A percentile compares a stretch with the other conserved stretches of the same genome.
phyloP scores from a whole-genome alignment of 1,284 basidiomycete genomes.

The Baeospora myosura region DNA sequence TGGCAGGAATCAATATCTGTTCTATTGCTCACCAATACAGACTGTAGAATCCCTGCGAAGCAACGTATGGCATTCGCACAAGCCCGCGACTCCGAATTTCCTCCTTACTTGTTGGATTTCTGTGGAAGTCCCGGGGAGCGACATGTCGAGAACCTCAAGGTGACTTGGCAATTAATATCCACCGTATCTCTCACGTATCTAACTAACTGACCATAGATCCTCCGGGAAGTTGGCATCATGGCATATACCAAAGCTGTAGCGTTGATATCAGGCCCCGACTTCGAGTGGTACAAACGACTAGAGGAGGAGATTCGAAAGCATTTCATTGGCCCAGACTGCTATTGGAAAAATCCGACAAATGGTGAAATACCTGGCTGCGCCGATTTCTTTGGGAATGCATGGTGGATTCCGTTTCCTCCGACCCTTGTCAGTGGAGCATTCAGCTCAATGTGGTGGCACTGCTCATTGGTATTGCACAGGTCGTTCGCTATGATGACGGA shows the following conservation, averaged over 20 bases:
- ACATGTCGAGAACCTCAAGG: constrained; percentile 78
- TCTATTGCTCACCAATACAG: constrained; percentile 54
- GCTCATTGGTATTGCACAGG: constrained; percentile 27
- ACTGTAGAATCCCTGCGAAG: constrained; percentile 54
- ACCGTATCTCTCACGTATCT: not conserved
- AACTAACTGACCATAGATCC: constrained; percentile 40
- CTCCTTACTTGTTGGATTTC: constrained; percentile 70
- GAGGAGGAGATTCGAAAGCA: constrained; percentile 47
- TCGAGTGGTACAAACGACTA: constrained; percentile 36
- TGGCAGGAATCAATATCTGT: constrained; percentile 78
- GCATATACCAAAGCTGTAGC: constrained; percentile 46
- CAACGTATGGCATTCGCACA: constrained; percentile 59
- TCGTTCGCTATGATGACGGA: constrained; percentile 69
- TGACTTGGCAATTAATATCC: constrained; percentile 18
- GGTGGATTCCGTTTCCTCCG: constrained; percentile 76
- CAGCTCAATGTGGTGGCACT: not conserved
- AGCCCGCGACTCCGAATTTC: constrained; percentile 50
- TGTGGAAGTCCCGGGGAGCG: constrained; percentile 64
- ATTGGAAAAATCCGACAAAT: constrained; percentile 44
- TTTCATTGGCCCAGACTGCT: constrained; percentile 62
- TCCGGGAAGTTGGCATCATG: constrained; percentile 56
- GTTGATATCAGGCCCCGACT: constrained; percentile 41
- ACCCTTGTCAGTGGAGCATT: constrained; percentile 46
- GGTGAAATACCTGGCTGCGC: constrained; percentile 28
- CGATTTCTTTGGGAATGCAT: constrained; percentile 65